phyloP scores from a whole-genome alignment of 208 protist species.

The Crithidia brevicula region DNA sequence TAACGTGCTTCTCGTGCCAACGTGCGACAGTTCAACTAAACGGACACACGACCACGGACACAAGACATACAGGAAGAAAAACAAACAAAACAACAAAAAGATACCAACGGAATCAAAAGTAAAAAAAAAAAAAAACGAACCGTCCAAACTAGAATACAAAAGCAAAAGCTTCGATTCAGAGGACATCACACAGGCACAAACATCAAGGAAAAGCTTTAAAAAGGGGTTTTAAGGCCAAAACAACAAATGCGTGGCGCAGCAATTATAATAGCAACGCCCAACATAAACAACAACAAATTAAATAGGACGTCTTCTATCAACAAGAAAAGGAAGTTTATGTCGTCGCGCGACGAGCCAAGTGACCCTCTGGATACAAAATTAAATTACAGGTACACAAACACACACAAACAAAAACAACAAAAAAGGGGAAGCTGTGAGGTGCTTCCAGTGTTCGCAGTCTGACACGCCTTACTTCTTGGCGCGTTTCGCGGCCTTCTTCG shows the following conservation, averaged over 20 bases:
- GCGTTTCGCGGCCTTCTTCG: slow-evolving; percentile 48
- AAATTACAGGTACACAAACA: background rate
- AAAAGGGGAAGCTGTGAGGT: background rate
- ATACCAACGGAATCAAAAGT: background rate
- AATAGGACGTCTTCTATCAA: background rate
- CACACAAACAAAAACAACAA: slow-evolving; percentile 10
- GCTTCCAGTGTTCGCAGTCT: no score
- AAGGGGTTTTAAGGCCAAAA: no score
- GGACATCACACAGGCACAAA: no score
- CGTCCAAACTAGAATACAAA: no score
- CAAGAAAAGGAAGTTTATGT: slow-evolving; percentile 19
- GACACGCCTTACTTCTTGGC: slow-evolving; percentile 63
- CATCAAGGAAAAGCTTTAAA: no score
- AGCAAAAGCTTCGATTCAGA: no score
- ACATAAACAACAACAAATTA: slow-evolving; percentile 6
- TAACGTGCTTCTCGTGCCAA: no score
- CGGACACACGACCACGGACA: background rate
- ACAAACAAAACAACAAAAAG: background rate
- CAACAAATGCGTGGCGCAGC: no score
- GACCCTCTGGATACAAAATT: no score
- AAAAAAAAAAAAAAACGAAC: no score
- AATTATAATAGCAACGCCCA: background rate
- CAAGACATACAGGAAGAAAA: slow-evolving; percentile 6
- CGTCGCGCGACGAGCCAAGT: no score
- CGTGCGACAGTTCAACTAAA: no score